Evolutionary conservation across 768 basidiomycete species (phyloP).

Genomic region (Kwoniella sp.): DNA sequence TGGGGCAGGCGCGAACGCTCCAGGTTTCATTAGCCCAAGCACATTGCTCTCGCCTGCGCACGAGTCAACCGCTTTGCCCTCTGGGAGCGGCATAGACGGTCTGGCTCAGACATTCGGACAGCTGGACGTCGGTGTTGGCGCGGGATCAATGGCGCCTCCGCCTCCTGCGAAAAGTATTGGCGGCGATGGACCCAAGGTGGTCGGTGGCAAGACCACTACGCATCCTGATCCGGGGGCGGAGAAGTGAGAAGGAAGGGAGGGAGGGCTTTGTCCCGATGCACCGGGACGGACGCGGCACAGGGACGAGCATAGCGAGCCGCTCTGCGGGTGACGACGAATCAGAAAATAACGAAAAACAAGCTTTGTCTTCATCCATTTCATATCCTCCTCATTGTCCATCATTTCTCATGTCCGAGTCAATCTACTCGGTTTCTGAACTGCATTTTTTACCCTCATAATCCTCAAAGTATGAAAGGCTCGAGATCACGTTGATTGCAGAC

Average conservation of each 20-base stretch:
- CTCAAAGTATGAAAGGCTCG: too few species aligned
- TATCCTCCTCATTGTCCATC: too few species aligned
- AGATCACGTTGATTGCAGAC: too few species aligned
- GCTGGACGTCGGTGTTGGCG: constrained; percentile 12
- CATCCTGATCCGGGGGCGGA: constrained; percentile 25
- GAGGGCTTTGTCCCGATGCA: too few species aligned
- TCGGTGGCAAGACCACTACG: background rate
- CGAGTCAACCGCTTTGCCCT: constrained; percentile 8
- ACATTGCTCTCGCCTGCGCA: constrained; percentile 36
- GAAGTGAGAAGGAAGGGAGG: too few species aligned
- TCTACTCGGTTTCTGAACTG: too few species aligned
- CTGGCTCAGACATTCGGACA: constrained; percentile 27
- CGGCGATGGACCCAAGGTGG: constrained; percentile 12
- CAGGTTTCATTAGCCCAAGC: constrained; percentile 43
- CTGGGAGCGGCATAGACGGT: constrained; percentile 14
- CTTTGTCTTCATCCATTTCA: too few species aligned
- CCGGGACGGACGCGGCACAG: background rate
- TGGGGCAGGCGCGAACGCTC: background rate
- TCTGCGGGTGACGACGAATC: background rate
- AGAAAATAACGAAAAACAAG: background rate
- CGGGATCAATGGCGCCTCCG: constrained; percentile 5
- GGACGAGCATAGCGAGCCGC: too few species aligned
- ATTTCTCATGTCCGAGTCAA: too few species aligned
- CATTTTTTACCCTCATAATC: too few species aligned
- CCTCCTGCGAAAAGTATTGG: constrained; percentile 11